Percentiles rank a stretch among this genome's conserved stretches.
Conservation (phyloP, 768 basidiomycete genomes). For the Boletus reticuloceps region DNA sequence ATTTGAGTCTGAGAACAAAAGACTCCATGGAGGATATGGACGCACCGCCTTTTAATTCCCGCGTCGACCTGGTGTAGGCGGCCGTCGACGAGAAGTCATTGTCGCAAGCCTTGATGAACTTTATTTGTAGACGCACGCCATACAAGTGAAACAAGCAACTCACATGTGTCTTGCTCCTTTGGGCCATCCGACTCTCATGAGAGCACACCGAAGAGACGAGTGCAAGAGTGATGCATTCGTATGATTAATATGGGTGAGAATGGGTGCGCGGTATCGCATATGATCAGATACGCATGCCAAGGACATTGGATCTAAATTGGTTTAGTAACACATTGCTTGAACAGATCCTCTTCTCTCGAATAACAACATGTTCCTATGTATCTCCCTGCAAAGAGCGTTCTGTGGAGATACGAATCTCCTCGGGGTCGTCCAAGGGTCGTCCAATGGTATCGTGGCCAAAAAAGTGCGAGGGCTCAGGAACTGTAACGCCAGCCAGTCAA, state of each 20-base stretch:
- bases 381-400: too few species aligned
- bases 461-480: background rate
- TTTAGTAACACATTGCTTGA: background rate
- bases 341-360: background rate
- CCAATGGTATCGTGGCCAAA: conserved; percentile 19
- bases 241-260: background rate
- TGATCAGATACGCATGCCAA: background rate
- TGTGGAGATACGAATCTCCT: background rate
- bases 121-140: background rate
- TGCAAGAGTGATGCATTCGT: background rate
- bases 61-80: background rate
- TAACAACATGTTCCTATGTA: too few species aligned
- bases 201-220: background rate
- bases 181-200: background rate
- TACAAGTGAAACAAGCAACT: background rate
- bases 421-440: background rate
- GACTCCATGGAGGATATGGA: background rate
- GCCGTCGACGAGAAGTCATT: background rate
- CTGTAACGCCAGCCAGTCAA: background rate
- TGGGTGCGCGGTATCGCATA: background rate
- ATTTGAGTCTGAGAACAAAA: background rate
- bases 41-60: too few species aligned
- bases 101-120: background rate
- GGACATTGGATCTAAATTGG: background rate
- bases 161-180: background rate